Conservation (phyloP, 768 basidiomycete genomes). For the Lanmaoa pseudosensibilis region DNA sequence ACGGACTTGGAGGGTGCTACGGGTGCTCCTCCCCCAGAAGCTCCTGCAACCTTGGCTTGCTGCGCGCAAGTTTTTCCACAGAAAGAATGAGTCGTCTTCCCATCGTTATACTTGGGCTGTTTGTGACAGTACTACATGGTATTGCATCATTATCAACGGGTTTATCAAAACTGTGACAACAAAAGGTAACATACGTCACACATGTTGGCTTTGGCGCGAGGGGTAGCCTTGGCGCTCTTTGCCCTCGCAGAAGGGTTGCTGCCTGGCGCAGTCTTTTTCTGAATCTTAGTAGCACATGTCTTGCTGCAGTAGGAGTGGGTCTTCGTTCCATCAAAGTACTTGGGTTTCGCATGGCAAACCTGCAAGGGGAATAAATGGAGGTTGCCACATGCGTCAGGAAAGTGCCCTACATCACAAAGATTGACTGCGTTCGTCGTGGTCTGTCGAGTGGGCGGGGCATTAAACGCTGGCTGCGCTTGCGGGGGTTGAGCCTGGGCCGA, state of each 20-base stretch:
- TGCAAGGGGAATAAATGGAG: conserved; percentile 24
- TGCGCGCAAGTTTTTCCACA: conserved; percentile 65
- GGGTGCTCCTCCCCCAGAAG: conserved; percentile 24
- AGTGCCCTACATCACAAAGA: conserved; percentile 51
- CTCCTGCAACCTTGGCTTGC: conserved; percentile 38
- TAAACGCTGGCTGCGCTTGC: conserved; percentile 23
- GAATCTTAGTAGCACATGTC: conserved; percentile 52
- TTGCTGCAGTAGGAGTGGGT: conserved; percentile 61
- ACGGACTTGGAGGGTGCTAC: conserved; percentile 34
- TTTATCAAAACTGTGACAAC: neutral
- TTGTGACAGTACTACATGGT: conserved; percentile 52
- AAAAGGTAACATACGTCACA: conserved; percentile 47
- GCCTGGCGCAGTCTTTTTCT: conserved; percentile 29
- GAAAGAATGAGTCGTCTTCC: conserved; percentile 57
- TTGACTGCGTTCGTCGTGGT: conserved; percentile 30
- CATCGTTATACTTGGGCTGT: conserved; percentile 60
- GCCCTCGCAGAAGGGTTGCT: conserved; percentile 29
- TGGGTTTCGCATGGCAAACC: conserved; percentile 58
- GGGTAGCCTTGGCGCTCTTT: conserved; percentile 24
- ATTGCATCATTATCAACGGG: conserved; percentile 7
- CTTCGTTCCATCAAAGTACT: conserved; percentile 54
- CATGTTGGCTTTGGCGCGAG: conserved; percentile 36
- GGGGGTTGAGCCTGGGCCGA: conserved; percentile 25
- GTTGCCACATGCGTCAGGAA: conserved; percentile 1
- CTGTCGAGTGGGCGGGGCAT: conserved; percentile 13